Percentiles rank a stretch among this genome's conserved stretches.
Evolutionary conservation across 2,329 filamentous ascomycete species (phyloP).

Genomic region (Colletotrichum neosansevieriae): DNA sequence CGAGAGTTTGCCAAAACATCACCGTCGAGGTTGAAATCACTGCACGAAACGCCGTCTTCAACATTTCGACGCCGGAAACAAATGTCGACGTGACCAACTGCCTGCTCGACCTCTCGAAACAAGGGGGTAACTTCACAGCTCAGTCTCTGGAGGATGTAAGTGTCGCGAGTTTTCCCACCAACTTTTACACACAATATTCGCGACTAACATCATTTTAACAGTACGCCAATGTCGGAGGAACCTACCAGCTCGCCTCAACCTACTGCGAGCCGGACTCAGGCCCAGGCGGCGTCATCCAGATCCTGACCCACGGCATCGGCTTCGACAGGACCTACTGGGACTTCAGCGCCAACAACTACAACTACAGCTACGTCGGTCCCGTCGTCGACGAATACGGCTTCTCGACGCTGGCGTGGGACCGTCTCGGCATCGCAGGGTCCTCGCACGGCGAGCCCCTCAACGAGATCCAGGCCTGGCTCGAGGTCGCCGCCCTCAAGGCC

Average conservation of each 20-base stretch:
- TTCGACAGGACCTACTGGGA: slow-evolving; percentile 70
- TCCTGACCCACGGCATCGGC: slow-evolving; percentile 57
- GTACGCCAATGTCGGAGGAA: slow-evolving; percentile 63
- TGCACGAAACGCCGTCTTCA: slow-evolving; percentile 66
- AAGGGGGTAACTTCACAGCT: slow-evolving; percentile 63
- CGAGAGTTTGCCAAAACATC: slow-evolving; percentile 60
- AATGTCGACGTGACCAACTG: slow-evolving; percentile 71
- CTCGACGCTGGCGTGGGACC: slow-evolving; percentile 71
- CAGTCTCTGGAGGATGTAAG: slow-evolving; percentile 58
- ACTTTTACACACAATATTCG: too few relatives aligned
- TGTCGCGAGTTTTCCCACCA: not conserved
- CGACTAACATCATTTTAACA: slow-evolving; percentile 39
- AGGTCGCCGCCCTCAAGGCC: slow-evolving; percentile 67
- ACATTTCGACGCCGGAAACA: slow-evolving; percentile 58
- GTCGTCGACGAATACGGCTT: slow-evolving; percentile 68
- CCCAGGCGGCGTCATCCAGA: slow-evolving; percentile 52
- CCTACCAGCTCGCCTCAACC: slow-evolving; percentile 69
- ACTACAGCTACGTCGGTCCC: slow-evolving; percentile 71
- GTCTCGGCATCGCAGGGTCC: slow-evolving; percentile 70
- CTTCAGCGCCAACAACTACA: slow-evolving; percentile 65
- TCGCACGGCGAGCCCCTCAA: slow-evolving; percentile 69
- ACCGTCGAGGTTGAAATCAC: slow-evolving; percentile 68
- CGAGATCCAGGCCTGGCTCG: slow-evolving; percentile 69
- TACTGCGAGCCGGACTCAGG: slow-evolving; percentile 69
- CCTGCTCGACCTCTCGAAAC: slow-evolving; percentile 60